phyloP scores from a whole-genome alignment of 2,329 filamentous ascomycete species.

The Phialophora macrospora region DNA sequence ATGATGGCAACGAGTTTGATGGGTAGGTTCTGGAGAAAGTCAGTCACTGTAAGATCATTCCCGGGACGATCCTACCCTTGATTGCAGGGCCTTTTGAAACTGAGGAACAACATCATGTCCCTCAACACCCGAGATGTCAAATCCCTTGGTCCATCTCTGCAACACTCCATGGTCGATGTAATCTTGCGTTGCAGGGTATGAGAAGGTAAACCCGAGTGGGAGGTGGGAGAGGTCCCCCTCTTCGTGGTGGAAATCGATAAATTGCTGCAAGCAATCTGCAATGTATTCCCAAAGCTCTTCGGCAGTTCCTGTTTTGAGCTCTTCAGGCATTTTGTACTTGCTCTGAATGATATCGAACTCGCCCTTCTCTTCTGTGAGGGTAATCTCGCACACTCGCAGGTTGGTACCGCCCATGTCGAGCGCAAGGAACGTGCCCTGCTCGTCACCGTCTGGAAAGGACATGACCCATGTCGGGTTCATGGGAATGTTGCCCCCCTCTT shows the following conservation, averaged over 20 bases:
- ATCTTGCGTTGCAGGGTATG: slow-evolving; percentile 89
- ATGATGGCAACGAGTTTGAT: slow-evolving; percentile 93
- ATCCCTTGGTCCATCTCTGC: slow-evolving; percentile 97
- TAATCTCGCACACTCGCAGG: slow-evolving; percentile 90
- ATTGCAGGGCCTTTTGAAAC: slow-evolving; percentile 76
- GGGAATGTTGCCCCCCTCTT: slow-evolving; percentile 93
- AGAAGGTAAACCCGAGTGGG: slow-evolving; percentile 93
- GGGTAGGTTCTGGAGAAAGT: slow-evolving; percentile 34
- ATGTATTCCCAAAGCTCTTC: slow-evolving; percentile 96
- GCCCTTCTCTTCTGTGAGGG: slow-evolving; percentile 81
- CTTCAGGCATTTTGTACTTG: slow-evolving; percentile 93
- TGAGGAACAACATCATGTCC: slow-evolving; percentile 88
- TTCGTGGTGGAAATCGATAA: slow-evolving; percentile 83
- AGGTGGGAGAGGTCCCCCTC: slow-evolving; percentile 64
- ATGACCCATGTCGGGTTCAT: slow-evolving; percentile 99
- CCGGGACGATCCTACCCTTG: slow-evolving; percentile 59
- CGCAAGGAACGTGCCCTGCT: slow-evolving; percentile 85
- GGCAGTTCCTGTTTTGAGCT: slow-evolving; percentile 81
- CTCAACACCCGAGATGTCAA: slow-evolving; percentile 91
- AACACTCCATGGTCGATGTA: slow-evolving; percentile 91
- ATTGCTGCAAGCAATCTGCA: slow-evolving; percentile 88
- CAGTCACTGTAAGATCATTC: slow-evolving; percentile 2
- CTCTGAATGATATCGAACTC: slow-evolving; percentile 95
- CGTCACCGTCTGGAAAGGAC: slow-evolving; percentile 82
- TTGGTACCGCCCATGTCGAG: slow-evolving; percentile 98